Evolutionary conservation across 2,329 filamentous ascomycete genomes (phyloP).

Genomic region (Colletotrichum higginsianum): DNA sequence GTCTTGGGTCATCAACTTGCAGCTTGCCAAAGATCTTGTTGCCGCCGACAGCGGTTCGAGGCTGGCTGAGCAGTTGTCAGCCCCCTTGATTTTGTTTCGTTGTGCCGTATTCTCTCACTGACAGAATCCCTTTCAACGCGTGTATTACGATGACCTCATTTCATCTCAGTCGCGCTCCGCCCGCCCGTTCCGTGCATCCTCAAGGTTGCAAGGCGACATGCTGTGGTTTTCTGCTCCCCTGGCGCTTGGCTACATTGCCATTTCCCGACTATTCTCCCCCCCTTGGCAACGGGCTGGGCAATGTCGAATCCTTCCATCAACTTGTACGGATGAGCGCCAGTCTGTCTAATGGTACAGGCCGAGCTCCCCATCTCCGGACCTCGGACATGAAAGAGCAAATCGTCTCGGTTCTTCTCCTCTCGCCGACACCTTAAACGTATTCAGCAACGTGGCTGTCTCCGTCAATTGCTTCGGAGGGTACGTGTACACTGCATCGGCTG

Average conservation of each 20-base stretch:
- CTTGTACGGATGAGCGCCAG: neutral
- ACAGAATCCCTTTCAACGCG: neutral
- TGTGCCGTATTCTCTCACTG: slow-evolving; percentile 5
- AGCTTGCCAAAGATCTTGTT: slow-evolving; percentile 3
- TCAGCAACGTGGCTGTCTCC: slow-evolving; percentile 26
- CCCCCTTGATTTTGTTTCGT: neutral
- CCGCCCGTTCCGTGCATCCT: slow-evolving; percentile 28
- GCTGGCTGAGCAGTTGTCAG: neutral
- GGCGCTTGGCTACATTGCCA: slow-evolving; percentile 25
- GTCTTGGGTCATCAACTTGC: slow-evolving; percentile 36
- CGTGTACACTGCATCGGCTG: slow-evolving; percentile 27
- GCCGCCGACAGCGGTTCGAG: neutral
- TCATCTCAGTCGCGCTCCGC: slow-evolving; percentile 27
- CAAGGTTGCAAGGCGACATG: slow-evolving; percentile 24
- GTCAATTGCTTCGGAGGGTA: slow-evolving; percentile 12
- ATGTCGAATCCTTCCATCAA: neutral
- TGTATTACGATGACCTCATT: slow-evolving; percentile 38
- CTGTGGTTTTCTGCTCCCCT: slow-evolving; percentile 29
- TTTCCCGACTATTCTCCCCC: slow-evolving; percentile 9
- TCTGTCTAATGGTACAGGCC: neutral
- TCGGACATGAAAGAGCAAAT: slow-evolving; percentile 14
- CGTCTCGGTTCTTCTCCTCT: slow-evolving; percentile 9
- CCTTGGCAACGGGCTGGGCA: slow-evolving; percentile 2
- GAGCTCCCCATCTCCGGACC: neutral
- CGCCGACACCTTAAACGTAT: slow-evolving; percentile 25